Evolutionary conservation across 73 alveolate genomes (phyloP), one percentile per base, ranked within the genome.

Genomic region (Stentor coeruleus): DNA sequence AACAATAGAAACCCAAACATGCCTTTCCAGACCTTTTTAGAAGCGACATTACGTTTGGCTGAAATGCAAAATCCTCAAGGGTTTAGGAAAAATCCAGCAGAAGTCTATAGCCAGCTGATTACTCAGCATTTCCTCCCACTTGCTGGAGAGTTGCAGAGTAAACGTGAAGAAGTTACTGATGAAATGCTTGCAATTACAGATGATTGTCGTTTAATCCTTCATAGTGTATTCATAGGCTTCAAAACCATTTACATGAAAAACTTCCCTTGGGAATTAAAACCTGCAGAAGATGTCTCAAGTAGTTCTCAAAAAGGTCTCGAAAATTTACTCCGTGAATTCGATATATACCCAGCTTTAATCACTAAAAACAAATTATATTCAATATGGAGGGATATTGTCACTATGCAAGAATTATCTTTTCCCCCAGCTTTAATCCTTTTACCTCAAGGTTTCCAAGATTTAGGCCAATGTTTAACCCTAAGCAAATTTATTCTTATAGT

Each of bases 21-120:
- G 93, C 38, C 83, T 35, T 90, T 90, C 66, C 90, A 87, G 3
- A 74, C 74, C 37, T 90, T 90, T 85, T 49, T 90, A 57, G 59
- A 86, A 49, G 33, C 85, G 3, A 37, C 87, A 14, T 42, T 91
- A 26, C 81, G 74, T 60, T 41, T 91, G 28, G 88, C 96, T 59
- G 89, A 88, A 58, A 38, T 58, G 28, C 57, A 85, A 55, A 79
- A 41, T 35, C 74, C 39, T 58, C 77, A 88, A 1, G 20, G 35
- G 26, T 37, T 57, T 30, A 59, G 59, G 36, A 58, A 76, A 3
- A 42, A 60, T 33, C 89, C 92, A 0, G 77, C 60, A 31, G 91
- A 90, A 77, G 96, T 89, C 30, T 77, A 86, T 57, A 72, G 85
- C 57, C 60, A 58, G 30, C 83, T 88, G 31, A 74, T 91, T 41